Base-by-base conservation (phyloP, 176 grass and related monocot genomes). In the Neostapfia colusana region DNA sequence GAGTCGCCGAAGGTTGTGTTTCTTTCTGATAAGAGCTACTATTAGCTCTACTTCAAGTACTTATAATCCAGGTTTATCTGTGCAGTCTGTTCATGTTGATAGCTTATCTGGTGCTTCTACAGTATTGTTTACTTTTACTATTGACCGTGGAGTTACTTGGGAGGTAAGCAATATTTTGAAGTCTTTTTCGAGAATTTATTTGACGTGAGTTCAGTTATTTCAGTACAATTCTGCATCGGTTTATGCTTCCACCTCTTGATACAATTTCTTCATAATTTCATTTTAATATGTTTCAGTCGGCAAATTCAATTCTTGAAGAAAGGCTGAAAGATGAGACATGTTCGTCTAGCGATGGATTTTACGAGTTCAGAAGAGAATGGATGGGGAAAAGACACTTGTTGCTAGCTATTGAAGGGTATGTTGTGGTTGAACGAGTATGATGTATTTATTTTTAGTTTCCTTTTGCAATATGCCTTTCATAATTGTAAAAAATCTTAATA, bases 361-460 rank as follows among this genome's bases (percentile, higher is more conserved):
- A 98, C 7, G 95, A 98, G 77, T 98, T 91, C 59, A 90, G 64
- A 81, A 91, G 92, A 79, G 95, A 98, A 82, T 97, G 95, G 91
- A 84, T 91, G 95, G 95, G 95, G 6, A 89, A 83, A 80, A 85
- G 89, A n/a, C 95, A 97, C 65, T 90, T 85, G 59, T 83, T 93
- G 43, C 82, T 97, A 69, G 91, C 95, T 67, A 85, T 89, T 77
- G 91, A 97, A 83, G 82, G 90, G 93, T 97, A 93, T 64, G 77
- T 4, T 63, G 28, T 78, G 18, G 50, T 46, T 69, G 28, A 48
- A 73, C 67, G 69, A 86, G 37, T 79, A 79, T 51, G 44, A 45
- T 79, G 71, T 66, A 63, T 71, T 77, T 91, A 77, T 67, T 25
- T 80, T 58, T 41, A 59, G 49, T 59, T 65, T 31, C 4, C 37